Evolutionary conservation across 129 eudicot genomes (phyloP).

Genomic region (Mikania micrantha): DNA sequence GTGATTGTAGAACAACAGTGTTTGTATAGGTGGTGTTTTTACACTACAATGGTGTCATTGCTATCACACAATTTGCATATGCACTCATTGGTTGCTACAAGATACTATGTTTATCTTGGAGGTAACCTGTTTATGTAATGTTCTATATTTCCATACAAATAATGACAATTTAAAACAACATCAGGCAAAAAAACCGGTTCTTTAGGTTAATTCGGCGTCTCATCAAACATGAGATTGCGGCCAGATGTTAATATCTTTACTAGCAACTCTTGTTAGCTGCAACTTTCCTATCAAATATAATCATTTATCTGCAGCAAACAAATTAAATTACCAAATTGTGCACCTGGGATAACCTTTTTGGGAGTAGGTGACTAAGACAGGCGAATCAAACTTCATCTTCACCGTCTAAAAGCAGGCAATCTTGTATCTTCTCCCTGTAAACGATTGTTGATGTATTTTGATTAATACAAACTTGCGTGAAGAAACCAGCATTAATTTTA

Average conservation of each 20-base stretch:
- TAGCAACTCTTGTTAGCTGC: neutral
- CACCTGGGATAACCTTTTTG: neutral
- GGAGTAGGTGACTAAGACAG: neutral
- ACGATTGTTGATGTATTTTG: neutral
- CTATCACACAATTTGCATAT: too few relatives aligned
- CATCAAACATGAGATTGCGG: neutral
- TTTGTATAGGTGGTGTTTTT: too few relatives aligned
- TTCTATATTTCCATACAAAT: neutral
- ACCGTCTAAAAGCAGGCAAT: conserved; percentile 59
- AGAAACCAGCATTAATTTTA: neutral
- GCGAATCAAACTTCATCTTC: conserved; percentile 59
- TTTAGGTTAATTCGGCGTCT: neutral
- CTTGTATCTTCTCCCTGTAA: conserved; percentile 88
- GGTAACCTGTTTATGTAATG: neutral
- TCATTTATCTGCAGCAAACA: conserved; percentile 2
- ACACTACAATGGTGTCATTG: too few relatives aligned
- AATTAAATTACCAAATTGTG: neutral
- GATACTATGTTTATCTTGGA: too few relatives aligned
- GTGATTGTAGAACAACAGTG: too few relatives aligned
- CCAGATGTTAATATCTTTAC: neutral
- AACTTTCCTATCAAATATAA: neutral
- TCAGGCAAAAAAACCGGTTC: neutral
- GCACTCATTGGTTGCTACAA: too few relatives aligned
- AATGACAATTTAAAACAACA: neutral
- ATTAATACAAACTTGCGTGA: neutral